Evolutionary conservation across 768 basidiomycete genomes (phyloP), one percentile per base, ranked within the genome.

Genomic region (Boletus sp.): DNA sequence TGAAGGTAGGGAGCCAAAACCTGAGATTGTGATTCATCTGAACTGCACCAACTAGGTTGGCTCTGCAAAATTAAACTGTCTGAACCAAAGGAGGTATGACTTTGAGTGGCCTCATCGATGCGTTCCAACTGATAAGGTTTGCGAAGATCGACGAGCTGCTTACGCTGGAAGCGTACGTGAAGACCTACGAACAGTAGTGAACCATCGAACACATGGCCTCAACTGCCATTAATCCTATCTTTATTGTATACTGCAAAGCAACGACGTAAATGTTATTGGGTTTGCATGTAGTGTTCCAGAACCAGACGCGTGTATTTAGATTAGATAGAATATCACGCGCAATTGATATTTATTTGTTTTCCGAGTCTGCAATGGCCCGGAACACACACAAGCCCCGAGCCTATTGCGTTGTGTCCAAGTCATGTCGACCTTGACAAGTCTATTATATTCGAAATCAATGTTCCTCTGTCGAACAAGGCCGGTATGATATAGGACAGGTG

Each of bases 11-110:
- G 62, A 33, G 29, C 14, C 5, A 2, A 18, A 12, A 7, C 11
- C 2, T 9, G 18, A 11, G 39, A 44, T 42, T 24, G 10, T 10
- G 1, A n/a, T 4, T 44, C 17, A 5, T 20, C 49, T 57, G 51
- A 51, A 14, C 41, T 28, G 15, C 10, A 24, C 6, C 24, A 33
- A 30, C 7, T 61, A 98, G 95, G 96, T 54, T 99, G 96, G 96
- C 84, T 99, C 46, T 94, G 89, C 85, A 95, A 92, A 79, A 87
- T 99, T 66, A 84, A 88, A 71, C 72, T 97, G 45, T 82, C 89
- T 20, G 74, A 90, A 56, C 86, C 88, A 6, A 73, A 79, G 2
- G 91, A 98, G 82, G 91, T 94, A 71, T 40, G 79, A 56, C 17
- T 40, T 40, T 11, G 14, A 36, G 5, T 30, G 44, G 40, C 51